phyloP scores from a whole-genome alignment of 768 basidiomycete species.

The Rhizopogon sp. region DNA sequence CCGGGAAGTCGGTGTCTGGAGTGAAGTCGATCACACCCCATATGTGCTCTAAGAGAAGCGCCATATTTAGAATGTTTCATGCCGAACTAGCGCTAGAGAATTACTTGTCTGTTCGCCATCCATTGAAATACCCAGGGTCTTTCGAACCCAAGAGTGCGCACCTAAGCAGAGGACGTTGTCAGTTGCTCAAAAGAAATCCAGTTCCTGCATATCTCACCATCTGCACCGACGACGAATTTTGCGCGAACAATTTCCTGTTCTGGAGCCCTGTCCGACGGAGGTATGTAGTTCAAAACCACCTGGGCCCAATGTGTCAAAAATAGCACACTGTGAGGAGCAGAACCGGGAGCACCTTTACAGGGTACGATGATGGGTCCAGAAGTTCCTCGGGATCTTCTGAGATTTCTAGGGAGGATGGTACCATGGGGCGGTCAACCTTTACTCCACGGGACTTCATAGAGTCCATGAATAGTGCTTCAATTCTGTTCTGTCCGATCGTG shows the following conservation, averaged over 20 bases:
- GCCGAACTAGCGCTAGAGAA: neutral
- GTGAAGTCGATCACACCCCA: conserved; percentile 80
- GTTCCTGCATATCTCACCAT: conserved; percentile 18
- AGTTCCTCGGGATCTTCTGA: conserved; percentile 35
- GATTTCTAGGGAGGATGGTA: conserved; percentile 26
- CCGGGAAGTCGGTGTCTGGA: conserved; percentile 71
- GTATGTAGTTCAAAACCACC: conserved; percentile 1
- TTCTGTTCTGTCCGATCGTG: conserved; percentile 35
- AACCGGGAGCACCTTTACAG: conserved; percentile 21
- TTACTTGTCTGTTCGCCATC: conserved; percentile 43
- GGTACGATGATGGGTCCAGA: conserved; percentile 21
- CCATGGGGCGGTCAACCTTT: conserved; percentile 31
- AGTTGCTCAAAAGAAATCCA: neutral
- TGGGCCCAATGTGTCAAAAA: neutral
- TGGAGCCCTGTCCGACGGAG: conserved; percentile 13
- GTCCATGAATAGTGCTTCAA: conserved; percentile 38
- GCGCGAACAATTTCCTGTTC: conserved; percentile 29
- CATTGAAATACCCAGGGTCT: conserved; percentile 38
- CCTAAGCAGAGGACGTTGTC: conserved; percentile 16
- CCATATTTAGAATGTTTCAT: neutral
- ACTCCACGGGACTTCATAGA: conserved; percentile 28
- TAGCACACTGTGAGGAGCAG: neutral
- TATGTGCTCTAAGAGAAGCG: conserved; percentile 47
- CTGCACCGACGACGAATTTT: conserved; percentile 32
- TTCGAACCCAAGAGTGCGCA: conserved; percentile 45